A percentile compares a stretch with the other conserved stretches of the same genome.
These are phyloP conservation scores for Flaveria bidentis DNA, from an alignment of 129 eudicot species.

Conservation along the genomic window DNA sequence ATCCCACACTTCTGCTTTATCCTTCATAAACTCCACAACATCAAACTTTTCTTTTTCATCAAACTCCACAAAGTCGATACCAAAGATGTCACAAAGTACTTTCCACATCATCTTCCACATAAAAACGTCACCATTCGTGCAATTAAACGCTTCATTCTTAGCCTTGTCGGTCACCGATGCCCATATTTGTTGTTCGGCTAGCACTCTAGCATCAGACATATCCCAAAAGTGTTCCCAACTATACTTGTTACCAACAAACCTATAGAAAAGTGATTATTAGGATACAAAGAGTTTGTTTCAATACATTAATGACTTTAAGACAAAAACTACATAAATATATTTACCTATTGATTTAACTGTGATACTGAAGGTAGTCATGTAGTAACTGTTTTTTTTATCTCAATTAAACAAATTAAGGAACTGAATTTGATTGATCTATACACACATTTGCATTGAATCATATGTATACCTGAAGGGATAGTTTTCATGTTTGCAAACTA, in stretches of 20 bases:
- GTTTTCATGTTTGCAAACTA: conserved; percentile 12
- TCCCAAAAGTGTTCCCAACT: conserved; percentile 43
- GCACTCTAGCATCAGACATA: conserved; percentile 28
- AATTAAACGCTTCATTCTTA: conserved; percentile 41
- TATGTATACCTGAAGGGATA: neutral
- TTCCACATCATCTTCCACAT: conserved; percentile 41
- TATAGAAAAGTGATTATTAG: neutral
- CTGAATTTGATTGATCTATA: no score
- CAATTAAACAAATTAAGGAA: no score
- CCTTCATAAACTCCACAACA: conserved; percentile 24
- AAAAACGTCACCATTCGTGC: conserved; percentile 41
- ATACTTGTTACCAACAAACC: conserved; percentile 27
- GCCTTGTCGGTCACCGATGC: conserved; percentile 32
- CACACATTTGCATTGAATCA: no score
- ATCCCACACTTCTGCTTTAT: conserved; percentile 26
- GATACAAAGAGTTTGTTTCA: no score
- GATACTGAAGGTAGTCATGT: no score
- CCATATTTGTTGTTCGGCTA: conserved; percentile 44
- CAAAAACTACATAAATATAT: no score
- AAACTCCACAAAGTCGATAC: conserved; percentile 22
- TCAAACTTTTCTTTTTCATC: conserved; percentile 13
- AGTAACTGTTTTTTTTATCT: no score
- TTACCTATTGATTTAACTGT: no score
- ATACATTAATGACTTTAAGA: no score
- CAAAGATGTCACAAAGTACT: conserved; percentile 24